phyloP scores from a whole-genome alignment of 345 rosid species.

The Pugionium dolabratum region DNA sequence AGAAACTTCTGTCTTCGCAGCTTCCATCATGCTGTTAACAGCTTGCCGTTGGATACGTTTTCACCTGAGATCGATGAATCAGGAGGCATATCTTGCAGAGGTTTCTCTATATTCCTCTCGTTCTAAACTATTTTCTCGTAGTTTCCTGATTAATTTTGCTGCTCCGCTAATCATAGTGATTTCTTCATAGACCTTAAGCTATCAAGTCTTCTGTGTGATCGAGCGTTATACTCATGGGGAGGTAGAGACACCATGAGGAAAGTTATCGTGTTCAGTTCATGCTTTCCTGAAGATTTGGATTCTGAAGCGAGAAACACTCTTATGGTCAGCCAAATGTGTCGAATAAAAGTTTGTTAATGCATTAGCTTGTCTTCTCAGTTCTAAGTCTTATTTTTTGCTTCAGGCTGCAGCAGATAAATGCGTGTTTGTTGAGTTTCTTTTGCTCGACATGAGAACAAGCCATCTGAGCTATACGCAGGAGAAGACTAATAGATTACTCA shows the following conservation, averaged over 20 bases:
- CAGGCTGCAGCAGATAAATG: slow-evolving; percentile 87
- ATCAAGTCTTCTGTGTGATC: slow-evolving; percentile 62
- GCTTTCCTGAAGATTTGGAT: slow-evolving; percentile 52
- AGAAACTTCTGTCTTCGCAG: slow-evolving; percentile 67
- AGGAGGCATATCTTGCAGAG: slow-evolving; percentile 46
- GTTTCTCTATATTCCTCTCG: slow-evolving; percentile 38
- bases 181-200: slow-evolving; percentile 54
- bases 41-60: slow-evolving; percentile 62
- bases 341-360: slow-evolving; percentile 1
- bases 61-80: slow-evolving; percentile 57
- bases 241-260: slow-evolving; percentile 64
- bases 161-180: slow-evolving; percentile 6
- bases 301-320: slow-evolving; percentile 50
- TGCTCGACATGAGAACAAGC: slow-evolving; percentile 57
- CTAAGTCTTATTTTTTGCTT: slow-evolving; percentile 8
- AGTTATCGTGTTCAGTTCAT: slow-evolving; percentile 67
- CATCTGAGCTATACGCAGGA: slow-evolving; percentile 55
- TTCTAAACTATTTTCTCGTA: neutral
- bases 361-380: neutral
- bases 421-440: slow-evolving; percentile 69
- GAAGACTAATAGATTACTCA: slow-evolving; percentile 48
- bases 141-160: neutral
- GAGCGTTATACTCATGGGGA: slow-evolving; percentile 72
- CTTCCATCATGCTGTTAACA: slow-evolving; percentile 79
- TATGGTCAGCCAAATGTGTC: slow-evolving; percentile 49